phyloP scores from a whole-genome alignment of 495 filamentous ascomycete genomes.

The Bacidia gigantensis region DNA sequence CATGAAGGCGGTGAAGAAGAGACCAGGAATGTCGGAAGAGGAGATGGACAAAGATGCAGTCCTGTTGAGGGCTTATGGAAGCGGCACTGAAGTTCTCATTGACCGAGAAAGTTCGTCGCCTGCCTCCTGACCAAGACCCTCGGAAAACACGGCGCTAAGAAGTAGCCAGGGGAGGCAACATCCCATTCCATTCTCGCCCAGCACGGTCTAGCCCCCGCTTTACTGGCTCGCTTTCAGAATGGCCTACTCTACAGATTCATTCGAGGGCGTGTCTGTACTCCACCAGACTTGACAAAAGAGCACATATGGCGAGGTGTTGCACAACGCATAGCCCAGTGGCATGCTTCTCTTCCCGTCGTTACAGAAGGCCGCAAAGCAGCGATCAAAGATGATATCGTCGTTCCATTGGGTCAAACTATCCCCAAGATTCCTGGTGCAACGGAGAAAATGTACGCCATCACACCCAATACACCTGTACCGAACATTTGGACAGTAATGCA shows the following conservation, averaged over 20 bases:
- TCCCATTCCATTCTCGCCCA: slow-evolving; percentile 65
- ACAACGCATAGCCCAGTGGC: slow-evolving; percentile 76
- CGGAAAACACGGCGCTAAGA: too few species aligned
- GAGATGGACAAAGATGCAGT: slow-evolving; percentile 77
- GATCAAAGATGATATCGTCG: slow-evolving; percentile 23
- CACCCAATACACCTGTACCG: slow-evolving; percentile 49
- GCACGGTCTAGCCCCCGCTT: slow-evolving; percentile 65
- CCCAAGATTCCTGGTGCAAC: not conserved
- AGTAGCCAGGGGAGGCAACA: slow-evolving; percentile 47
- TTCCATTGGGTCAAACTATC: slow-evolving; percentile 1
- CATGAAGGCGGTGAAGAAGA: slow-evolving; percentile 73
- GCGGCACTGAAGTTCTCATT: slow-evolving; percentile 88
- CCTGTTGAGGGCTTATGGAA: slow-evolving; percentile 84
- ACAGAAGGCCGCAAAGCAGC: slow-evolving; percentile 4
- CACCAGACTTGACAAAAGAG: slow-evolving; percentile 59
- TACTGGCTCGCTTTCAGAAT: slow-evolving; percentile 90
- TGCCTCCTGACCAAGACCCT: slow-evolving; percentile 1
- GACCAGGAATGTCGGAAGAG: slow-evolving; percentile 58
- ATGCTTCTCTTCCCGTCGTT: slow-evolving; percentile 54
- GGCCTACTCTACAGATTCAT: slow-evolving; percentile 92
- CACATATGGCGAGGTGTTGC: slow-evolving; percentile 73
- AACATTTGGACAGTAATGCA: slow-evolving; percentile 91
- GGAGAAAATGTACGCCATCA: slow-evolving; percentile 34
- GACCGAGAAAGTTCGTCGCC: slow-evolving; percentile 73
- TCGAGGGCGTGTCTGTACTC: slow-evolving; percentile 60